Evolutionary conservation across 306 rosid species (phyloP), one percentile per base, ranked within the genome.

Genomic region (Alnus glutinosa): DNA sequence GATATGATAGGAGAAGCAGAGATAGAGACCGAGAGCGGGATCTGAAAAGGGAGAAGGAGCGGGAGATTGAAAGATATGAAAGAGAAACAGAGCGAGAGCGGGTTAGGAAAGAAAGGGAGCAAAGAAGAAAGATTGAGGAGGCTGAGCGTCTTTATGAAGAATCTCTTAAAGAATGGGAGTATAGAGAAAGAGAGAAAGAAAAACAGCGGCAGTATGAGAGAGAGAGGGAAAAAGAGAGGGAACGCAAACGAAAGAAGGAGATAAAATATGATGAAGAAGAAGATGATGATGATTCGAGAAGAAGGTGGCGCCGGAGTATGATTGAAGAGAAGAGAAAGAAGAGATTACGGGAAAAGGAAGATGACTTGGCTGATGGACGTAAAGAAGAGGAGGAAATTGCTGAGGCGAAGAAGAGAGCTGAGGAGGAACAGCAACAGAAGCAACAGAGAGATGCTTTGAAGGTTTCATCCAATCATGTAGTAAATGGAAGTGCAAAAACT

Each of bases 61-160:
- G 98, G 62, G 99, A 93, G 82, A 86, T 96, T 86, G 99, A 91
- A 85, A 90, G 97, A 81, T 93, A 90, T 80, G 99, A 96, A 87
- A 87, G 98, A 88, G 99, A 96, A 83, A 96, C 99, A 44, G 99
- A 93, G 84, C 81, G 99, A 82, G 99, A 96, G 81, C 91, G 99
- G 59, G 76, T 90, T 57, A 89, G 98, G 67, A 96, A 96, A 85
- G 99, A 96, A 77, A 93, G 97, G 86, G 99, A 96, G 79, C 99
- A 93, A 77, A 91, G 88, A 55, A 91, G 99, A 80, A 91, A 87
- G 89, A 36, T 91, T 70, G 99, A 96, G 83, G 99, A 90, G 28
- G 92, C 91, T 73, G 99, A 91, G 77, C 99, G 96, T 67, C 92
- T 89, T 77, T 93, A 85, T 87, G 99, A 91, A 83, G 87, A 89